These are phyloP conservation scores for Paracamarosporium sp. DNA, from an alignment of 2,329 filamentous ascomycete species.

Conservation along the genomic window DNA sequence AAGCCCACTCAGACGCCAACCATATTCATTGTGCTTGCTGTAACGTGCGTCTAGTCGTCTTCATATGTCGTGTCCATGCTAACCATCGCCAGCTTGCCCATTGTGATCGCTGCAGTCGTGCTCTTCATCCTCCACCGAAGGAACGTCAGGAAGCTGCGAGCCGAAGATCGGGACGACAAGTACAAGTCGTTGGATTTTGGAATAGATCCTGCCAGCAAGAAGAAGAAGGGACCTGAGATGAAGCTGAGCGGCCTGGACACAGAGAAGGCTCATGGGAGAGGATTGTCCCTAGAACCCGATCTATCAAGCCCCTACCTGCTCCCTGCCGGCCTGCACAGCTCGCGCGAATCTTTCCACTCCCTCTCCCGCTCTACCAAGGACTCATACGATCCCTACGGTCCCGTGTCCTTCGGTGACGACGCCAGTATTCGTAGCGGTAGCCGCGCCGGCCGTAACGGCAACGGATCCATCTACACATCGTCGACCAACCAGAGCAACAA, in stretches of 20 bases:
- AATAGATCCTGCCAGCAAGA: slow-evolving; percentile 64
- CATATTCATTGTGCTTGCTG: slow-evolving; percentile 41
- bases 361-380: slow-evolving; percentile 77
- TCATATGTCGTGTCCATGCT: slow-evolving; percentile 20
- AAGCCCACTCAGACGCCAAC: slow-evolving; percentile 44
- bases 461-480: slow-evolving; percentile 59
- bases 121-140: slow-evolving; percentile 81
- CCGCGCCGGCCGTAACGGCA: slow-evolving; percentile 43
- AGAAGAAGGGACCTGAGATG: slow-evolving; percentile 58
- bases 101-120: slow-evolving; percentile 70
- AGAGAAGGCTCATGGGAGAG: slow-evolving; percentile 55
- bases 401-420: slow-evolving; percentile 62
- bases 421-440: slow-evolving; percentile 41
- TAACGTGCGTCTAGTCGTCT: slow-evolving; percentile 33
- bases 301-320: slow-evolving; percentile 89
- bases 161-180: slow-evolving; percentile 84
- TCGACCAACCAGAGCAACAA: slow-evolving; percentile 57
- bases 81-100: slow-evolving; percentile 69
- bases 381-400: slow-evolving; percentile 85
- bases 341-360: slow-evolving; percentile 85
- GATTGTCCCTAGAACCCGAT: slow-evolving; percentile 70
- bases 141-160: slow-evolving; percentile 71
- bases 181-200: slow-evolving; percentile 95
- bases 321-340: slow-evolving; percentile 79
- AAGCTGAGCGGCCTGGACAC: slow-evolving; percentile 59